Evolutionary conservation across 192 early-diverging fungal genomes (phyloP).

Genomic region (Dissophora globulifera): DNA sequence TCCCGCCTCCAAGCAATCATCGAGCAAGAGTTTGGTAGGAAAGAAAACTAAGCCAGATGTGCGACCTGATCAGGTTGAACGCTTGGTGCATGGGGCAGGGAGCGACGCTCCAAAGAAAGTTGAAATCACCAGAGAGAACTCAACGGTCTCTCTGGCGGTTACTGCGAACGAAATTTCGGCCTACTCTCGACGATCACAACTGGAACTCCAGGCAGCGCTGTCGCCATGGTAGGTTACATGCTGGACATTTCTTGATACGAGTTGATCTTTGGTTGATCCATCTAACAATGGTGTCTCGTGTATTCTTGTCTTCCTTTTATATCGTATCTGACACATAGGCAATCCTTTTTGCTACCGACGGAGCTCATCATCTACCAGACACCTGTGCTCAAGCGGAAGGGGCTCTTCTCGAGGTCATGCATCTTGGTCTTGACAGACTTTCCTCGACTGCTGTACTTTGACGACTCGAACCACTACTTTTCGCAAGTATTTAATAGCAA

Average conservation of each 20-base stretch:
- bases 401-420: conserved; percentile 65
- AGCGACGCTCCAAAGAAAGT: conserved; percentile 5
- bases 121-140: conserved; percentile 22
- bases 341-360: conserved; percentile 56
- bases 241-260: too few relatives aligned
- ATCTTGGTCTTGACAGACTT: conserved; percentile 75
- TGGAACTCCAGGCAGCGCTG: conserved; percentile 27
- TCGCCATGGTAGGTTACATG: conserved; percentile 32
- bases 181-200: conserved; percentile 17
- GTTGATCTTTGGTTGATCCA: too few relatives aligned
- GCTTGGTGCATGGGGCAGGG: neutral
- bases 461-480: conserved; percentile 58
- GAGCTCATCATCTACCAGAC: conserved; percentile 73
- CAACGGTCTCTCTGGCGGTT: conserved; percentile 37
- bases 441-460: conserved; percentile 73
- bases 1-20: conserved; percentile 15
- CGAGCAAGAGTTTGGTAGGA: conserved; percentile 13
- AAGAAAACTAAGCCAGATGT: conserved; percentile 8
- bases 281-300: conserved; percentile 3
- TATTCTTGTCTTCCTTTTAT: too few relatives aligned
- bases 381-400: conserved; percentile 66
- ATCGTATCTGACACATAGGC: too few relatives aligned
- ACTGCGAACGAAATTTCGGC: conserved; percentile 35
- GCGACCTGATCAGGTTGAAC: conserved; percentile 3
- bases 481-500: conserved; percentile 43